Base-by-base conservation (phyloP, 2,329 filamentous ascomycete species). In the Aspergillus pseudotamarii region DNA sequence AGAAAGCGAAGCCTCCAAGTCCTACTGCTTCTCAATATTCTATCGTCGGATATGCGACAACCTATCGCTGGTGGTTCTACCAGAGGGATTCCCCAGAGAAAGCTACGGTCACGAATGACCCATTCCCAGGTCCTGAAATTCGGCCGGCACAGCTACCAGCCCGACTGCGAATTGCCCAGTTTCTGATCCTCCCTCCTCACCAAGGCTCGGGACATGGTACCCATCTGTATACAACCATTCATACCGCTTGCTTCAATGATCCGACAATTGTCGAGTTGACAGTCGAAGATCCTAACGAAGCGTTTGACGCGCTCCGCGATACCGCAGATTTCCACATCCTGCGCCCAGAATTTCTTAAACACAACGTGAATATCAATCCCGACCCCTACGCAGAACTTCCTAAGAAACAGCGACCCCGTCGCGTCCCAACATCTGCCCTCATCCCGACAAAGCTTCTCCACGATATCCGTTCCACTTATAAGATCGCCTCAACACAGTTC, bases 91-190 rank as follows among this genome's bases (percentile, higher is more conserved):
- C 65, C 14, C 73, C 75, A 19, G 70, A 78, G 16, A 64, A 84
- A 28, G 79, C 82, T 0, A 77, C 78, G 0, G 65, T 76, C 16
- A 73, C 75, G 23, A 83, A 74, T 72, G 86, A 63, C 76, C 65
- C 75, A 32, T 81, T 81, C 64, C 81, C 79, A 32, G 81, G 58
- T 63, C 75, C 68, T 72, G 80, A 76, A 58, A 73, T 84, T 55
- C 73, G 78, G n/a, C 81, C 89, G 67, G 76, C 86, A 5, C 81
- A 89, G 56, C 84, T 94, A 2, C 90, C 92, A 14, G 91, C 90
- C 70, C 89, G 94, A 45, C 88, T 92, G 64, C 87, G 96, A 51
- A 92, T 99, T 68, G 96, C 94, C 0, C 95, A 99, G 76, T 98
- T 98, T 78, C 75, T 99, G 64, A 89, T 99, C 66, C 83, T 99